phyloP scores from a whole-genome alignment of 2,329 filamentous ascomycete genomes.

The Elsinoe arachidis region DNA sequence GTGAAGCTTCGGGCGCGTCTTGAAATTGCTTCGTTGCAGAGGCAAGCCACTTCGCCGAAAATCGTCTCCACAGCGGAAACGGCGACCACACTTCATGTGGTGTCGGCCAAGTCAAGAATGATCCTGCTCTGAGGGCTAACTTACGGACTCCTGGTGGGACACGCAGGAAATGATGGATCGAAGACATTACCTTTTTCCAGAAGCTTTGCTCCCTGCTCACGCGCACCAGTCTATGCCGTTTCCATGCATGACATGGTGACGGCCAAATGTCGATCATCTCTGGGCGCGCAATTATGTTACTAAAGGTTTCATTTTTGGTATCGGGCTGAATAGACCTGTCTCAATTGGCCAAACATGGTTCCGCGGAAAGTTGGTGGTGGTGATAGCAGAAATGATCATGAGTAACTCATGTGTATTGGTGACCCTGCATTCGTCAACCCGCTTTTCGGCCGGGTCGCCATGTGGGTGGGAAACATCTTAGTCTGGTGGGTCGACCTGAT shows the following conservation, averaged over 20 bases:
- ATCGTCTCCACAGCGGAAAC: neutral
- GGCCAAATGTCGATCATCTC: constrained; percentile 1
- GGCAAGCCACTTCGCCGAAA: neutral
- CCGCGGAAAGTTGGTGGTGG: neutral
- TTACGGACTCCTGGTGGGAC: neutral
- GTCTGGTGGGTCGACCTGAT: neutral
- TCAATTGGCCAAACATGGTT: neutral
- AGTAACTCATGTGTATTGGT: neutral
- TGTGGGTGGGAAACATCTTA: neutral
- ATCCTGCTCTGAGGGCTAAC: neutral
- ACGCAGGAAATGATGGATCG: neutral
- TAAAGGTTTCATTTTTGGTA: neutral
- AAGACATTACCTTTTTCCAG: neutral
- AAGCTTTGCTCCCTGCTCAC: neutral
- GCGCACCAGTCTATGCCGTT: neutral
- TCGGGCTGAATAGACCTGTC: neutral
- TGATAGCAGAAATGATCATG: neutral
- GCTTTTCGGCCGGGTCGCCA: neutral
- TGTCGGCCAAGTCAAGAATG: neutral
- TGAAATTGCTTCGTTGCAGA: constrained; percentile 4
- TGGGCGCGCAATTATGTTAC: neutral
- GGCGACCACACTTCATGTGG: neutral
- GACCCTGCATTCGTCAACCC: neutral
- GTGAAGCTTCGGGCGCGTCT: constrained; percentile 10
- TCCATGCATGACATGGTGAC: neutral